A percentile compares a stretch with the other conserved stretches of the same genome.
phyloP scores from a whole-genome alignment of 257 asterid species.

The Solanum raphanifolium region DNA sequence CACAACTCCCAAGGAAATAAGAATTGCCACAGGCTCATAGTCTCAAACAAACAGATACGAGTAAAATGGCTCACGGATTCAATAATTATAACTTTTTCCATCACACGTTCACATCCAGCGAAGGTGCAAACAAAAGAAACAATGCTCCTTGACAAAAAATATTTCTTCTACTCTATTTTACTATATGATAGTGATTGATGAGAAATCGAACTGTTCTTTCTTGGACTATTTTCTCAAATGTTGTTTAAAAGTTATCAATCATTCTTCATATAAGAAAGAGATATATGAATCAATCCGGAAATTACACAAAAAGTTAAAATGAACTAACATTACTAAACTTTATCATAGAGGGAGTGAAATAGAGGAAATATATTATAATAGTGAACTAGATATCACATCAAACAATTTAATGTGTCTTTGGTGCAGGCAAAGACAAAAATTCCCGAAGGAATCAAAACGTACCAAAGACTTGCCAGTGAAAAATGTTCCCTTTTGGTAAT shows the following conservation, averaged over 20 bases:
- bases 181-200: neutral
- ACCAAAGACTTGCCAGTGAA: neutral
- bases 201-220: neutral
- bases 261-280: neutral
- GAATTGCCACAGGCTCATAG: neutral
- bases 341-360: neutral
- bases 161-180: neutral
- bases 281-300: neutral
- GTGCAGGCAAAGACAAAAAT: neutral
- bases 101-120: neutral
- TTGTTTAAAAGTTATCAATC: neutral
- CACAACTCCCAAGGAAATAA: neutral
- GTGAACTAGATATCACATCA: neutral
- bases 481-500: neutral
- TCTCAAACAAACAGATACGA: neutral
- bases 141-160: neutral
- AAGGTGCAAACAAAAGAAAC: neutral
- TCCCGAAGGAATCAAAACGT: neutral
- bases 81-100: neutral
- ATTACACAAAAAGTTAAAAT: neutral
- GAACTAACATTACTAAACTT: neutral
- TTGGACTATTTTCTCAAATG: neutral
- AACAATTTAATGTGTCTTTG: neutral
- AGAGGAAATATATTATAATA: neutral
- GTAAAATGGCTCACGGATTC: neutral